Percentiles rank a stretch among this genome's conserved stretches.
Conservation (phyloP, 768 basidiomycete species). For the Suillus occidentalis region DNA sequence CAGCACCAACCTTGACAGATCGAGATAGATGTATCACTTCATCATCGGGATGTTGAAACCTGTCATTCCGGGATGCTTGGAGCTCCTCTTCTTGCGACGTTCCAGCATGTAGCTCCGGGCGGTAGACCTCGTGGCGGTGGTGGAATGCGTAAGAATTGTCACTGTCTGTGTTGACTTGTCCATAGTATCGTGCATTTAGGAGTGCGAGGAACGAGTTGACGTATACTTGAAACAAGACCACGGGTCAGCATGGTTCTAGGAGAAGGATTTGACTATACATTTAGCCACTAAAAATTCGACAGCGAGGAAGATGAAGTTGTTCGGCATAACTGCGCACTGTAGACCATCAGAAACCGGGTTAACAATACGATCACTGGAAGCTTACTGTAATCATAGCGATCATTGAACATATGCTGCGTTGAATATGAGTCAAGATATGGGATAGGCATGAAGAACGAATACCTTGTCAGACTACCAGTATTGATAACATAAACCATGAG, state of each 20-base stretch:
- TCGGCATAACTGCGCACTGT: conserved; percentile 7
- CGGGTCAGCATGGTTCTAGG: not conserved
- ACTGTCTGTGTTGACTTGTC: not conserved
- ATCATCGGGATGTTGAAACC: not conserved
- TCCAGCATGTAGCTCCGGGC: not conserved
- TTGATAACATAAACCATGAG: not conserved
- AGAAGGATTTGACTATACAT: not conserved
- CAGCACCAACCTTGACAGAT: not conserved
- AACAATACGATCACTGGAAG: not conserved
- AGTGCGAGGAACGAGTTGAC: conserved; percentile 1
- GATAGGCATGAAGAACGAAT: not conserved
- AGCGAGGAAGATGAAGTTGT: conserved; percentile 4
- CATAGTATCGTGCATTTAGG: not conserved
- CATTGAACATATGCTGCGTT: conserved; percentile 1
- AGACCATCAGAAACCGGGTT: not conserved
- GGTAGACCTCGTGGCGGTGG: not conserved
- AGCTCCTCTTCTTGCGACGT: not conserved
- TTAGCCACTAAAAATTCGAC: conserved; percentile 5
- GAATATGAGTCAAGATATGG: not conserved
- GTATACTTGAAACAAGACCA: not conserved
- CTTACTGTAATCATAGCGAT: conserved; percentile 1
- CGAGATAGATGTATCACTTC: not conserved
- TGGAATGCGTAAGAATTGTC: not conserved
- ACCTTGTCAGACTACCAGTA: conserved; percentile 7
- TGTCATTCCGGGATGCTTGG: not conserved